phyloP scores from a whole-genome alignment of 1,284 basidiomycete genomes.

The Pseudozyma hubeiensis region DNA sequence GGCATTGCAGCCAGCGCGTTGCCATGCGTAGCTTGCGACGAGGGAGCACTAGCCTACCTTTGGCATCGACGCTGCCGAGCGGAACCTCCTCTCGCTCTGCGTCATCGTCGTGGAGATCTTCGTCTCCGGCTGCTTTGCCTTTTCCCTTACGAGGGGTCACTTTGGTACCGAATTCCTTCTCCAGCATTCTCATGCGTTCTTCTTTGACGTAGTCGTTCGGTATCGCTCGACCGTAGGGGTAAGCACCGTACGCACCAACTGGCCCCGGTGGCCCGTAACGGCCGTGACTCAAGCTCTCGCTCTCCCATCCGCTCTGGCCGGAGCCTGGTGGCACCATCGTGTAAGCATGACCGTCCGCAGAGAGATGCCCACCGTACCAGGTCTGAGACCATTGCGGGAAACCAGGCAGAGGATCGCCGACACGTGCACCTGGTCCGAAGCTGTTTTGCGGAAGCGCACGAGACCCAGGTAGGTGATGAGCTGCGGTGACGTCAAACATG shows the following conservation, averaged over 20 bases:
- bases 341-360: conserved; percentile 62
- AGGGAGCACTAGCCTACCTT: conserved; percentile 41
- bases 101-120: conserved; percentile 38
- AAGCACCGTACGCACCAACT: conserved; percentile 8
- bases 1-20: conserved; percentile 39
- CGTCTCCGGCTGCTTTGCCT: conserved; percentile 17
- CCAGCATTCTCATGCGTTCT: conserved; percentile 60
- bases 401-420: conserved; percentile 48
- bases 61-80: conserved; percentile 40
- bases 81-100: conserved; percentile 28
- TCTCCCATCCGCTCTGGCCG: conserved; percentile 60
- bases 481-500: conserved; percentile 51
- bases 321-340: conserved; percentile 52
- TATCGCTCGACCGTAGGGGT: conserved; percentile 20
- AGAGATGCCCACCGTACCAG: conserved; percentile 62
- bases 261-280: conserved; percentile 5
- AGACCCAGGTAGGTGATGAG: conserved; percentile 45
- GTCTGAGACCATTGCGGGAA: conserved; percentile 55
- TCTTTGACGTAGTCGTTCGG: conserved; percentile 53
- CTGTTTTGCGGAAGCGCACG: conserved; percentile 16
- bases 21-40: conserved; percentile 33
- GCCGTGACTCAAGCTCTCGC: conserved; percentile 47
- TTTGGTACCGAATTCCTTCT: conserved; percentile 59
- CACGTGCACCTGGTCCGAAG: conserved; percentile 3
- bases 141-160: conserved; percentile 33